These are phyloP conservation scores for Batrachochytrium dendrobatidis DNA, from an alignment of 371 early-diverging fungal species.

Conservation along the genomic window DNA sequence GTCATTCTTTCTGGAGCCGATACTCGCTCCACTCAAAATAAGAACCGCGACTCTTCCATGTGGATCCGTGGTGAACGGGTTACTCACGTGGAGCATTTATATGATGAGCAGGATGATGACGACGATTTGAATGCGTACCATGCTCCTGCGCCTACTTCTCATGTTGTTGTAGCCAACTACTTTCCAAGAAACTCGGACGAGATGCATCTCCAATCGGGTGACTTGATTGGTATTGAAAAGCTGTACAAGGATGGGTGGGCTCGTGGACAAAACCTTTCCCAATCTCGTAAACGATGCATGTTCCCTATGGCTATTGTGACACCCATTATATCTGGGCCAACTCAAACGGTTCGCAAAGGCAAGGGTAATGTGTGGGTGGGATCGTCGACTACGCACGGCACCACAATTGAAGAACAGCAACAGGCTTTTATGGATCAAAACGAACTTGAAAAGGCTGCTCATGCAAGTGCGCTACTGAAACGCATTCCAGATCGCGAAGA, in stretches of 20 bases:
- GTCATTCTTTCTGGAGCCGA: not conserved
- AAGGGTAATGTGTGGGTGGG: conserved; percentile 10
- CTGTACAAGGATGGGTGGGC: conserved; percentile 41
- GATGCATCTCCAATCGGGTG: conserved; percentile 31
- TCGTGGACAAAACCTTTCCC: conserved; percentile 34
- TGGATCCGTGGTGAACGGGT: not conserved
- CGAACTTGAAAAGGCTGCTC: not conserved
- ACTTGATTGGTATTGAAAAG: conserved; percentile 39
- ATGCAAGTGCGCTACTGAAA: too few relatives aligned
- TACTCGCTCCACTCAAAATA: not conserved
- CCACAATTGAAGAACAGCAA: not conserved
- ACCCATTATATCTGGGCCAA: conserved; percentile 32
- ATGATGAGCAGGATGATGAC: conserved; percentile 17
- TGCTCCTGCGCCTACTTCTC: conserved; percentile 40
- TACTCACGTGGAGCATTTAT: not conserved
- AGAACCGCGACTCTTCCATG: not conserved
- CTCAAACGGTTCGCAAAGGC: conserved; percentile 28
- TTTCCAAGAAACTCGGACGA: conserved; percentile 25
- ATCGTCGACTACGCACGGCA: not conserved
- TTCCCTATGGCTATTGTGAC: conserved; percentile 37
- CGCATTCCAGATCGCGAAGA: not conserved
- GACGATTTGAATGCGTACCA: conserved; percentile 31
- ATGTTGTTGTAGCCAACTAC: conserved; percentile 26
- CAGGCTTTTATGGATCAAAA: not conserved
- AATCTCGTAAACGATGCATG: conserved; percentile 29